Base-by-base conservation (phyloP, 1,284 basidiomycete species). In the Irpex rosettiformis region DNA sequence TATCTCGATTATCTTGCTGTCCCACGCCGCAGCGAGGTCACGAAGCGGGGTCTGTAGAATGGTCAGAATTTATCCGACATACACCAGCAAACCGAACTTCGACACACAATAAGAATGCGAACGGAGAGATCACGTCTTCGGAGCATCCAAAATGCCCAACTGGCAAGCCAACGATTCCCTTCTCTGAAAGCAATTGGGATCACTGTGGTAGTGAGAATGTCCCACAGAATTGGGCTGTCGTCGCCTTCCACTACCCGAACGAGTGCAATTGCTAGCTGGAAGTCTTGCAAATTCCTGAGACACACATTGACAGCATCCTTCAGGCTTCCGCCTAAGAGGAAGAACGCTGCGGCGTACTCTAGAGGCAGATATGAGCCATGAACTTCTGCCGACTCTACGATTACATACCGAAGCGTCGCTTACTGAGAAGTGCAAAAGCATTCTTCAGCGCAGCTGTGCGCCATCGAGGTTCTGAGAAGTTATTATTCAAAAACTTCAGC, bases 281-380 rank as follows among this genome's bases (percentile, higher is more conserved):
- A 89, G 72, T 99, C 97, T 49, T 84, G 76, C 28, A 99, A 75
- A 59, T 99, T 92, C 63, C 86, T 90, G 28, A 98, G 72, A 70
- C 95, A 97, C 8, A 99, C 90, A 63, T 88, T 92, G 37, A 96
- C 89, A 0, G 96, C 96, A 66, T 98, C 97, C 71, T 91, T 91
- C 21, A 97, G 75, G 43, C 88, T 88, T 22, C 87, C 89, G 1
- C 94, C 96, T 0, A 99, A 83, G 58, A 99, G 81, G 78, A 99
- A 99, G 75, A 99, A 99, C 0, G 95, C 94, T 0, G 95, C 96
- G 11, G 97, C 96, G 70, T 98, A 97, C 69, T 94, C 95, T 96
- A 61, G 11, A 45, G 22, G 10, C 53, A 40, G 56, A 59, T 48
- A 63, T 62, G 8, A 42, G 24, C n/a, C 57, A 28, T 45, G 25